Evolutionary conservation across 371 early-diverging fungal genomes (phyloP), one percentile per base, ranked within the genome.

Genomic region (Syncephalastrum contaminatum): DNA sequence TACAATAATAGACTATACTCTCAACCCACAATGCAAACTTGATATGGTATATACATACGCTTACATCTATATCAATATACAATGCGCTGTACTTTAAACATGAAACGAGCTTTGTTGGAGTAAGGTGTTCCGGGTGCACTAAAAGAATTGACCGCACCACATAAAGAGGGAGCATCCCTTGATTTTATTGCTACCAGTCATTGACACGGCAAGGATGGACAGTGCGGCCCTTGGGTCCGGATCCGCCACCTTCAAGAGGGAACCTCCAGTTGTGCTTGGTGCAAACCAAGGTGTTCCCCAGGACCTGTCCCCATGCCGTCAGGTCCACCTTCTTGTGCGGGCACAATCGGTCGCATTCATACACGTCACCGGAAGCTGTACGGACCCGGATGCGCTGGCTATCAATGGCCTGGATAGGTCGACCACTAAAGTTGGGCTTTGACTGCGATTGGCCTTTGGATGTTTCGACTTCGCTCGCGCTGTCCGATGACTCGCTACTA

Each of bases 311-410:
- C 82, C 84, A 77, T n/a, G 83, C 74, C 22, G 73, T 64, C 48
- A 88, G 69, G 73, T 88, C 88, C n/a, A 84, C 82, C 13, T 76
- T 67, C 53, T 87, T 83, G 54, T 88, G 88, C 42, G 88, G 88
- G 58, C 88, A 88, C 56, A 68, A 85, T 25, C 87, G 72, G 63
- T 86, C 85, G 42, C 81, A 82, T 63, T 88, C 88, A 53, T 75
- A 88, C 1, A 80, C 71, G 16, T 66, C 61, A 12, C 85, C 85
- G 56, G 73, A 60, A 1, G 64, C 53, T 8, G 85, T 75, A 25
- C 70, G 70, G 20, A 88, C 81, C 46, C 75, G 73, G 43, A 88
- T 78, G 6, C 85, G 76, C 51, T 84, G 81, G 14, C 64, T 70
- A 51, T 67, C 64, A 20, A 75, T 59, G 43, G 68, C 57, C 50